Base-by-base conservation (phyloP, 2,329 filamentous ascomycete species). In the Dactylellina drechsleri region DNA sequence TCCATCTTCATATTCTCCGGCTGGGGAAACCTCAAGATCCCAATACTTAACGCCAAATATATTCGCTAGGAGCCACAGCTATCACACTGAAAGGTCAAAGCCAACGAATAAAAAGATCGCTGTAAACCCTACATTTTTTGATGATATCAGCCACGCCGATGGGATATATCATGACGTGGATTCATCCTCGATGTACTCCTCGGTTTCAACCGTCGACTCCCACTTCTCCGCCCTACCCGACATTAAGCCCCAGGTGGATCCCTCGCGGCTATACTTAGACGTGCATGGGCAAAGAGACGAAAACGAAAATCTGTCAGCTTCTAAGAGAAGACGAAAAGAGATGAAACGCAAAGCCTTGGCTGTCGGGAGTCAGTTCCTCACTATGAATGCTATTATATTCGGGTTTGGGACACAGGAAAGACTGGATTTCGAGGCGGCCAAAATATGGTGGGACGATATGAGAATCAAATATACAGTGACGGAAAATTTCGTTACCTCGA, bases 371-470 rank as follows among this genome's bases (percentile, higher is more conserved):
- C 66, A 76, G 50, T 76, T 76, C 36, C 31, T 76, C 16, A 65
- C 60, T 3, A 71, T 76, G 72, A 76, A 76, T 28, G 72, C 72
- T 1, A 76, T 76, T 40, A 47, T 76, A 10, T 71, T 76, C 28
- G 72, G 72, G 4, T 76, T 76, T 16, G 72, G 72, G n/a, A 70
- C 72, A 7, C 66, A 70, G 41, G 72, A 76, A 23, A 59, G 57
- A 28, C 45, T 76, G n/a, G 72, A 70, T 16, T 66, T 68, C n/a
- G 72, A 76, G 10, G 72, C 72, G 1, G 72, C 66, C 6, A 70
- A 66, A 41, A 66, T 76, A 45, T 76, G 72, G 72, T 76, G 72
- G 72, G 72, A 76, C 15, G 72, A 76, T 23, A 20, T 70, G 47
- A 58, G 72, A 28, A 76, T 76, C 16, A 70, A 66, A 43, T 71